These are phyloP conservation scores for Knoxia roxburghii DNA, from an alignment of 257 asterid genomes.

Conservation along the genomic window DNA sequence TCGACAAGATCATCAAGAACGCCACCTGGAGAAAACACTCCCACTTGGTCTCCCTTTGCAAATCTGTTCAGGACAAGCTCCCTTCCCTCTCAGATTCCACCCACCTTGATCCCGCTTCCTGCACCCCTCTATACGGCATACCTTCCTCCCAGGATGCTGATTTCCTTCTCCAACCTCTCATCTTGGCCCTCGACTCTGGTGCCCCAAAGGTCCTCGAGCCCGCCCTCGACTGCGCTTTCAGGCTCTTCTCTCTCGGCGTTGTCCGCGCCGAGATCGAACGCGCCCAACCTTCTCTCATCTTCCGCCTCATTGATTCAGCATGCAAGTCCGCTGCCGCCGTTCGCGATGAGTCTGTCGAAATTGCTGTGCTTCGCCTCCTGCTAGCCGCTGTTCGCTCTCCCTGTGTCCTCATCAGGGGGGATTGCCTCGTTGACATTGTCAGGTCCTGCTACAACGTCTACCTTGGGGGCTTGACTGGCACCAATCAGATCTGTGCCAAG, in stretches of 20 bases:
- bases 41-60: slow-evolving; percentile 76
- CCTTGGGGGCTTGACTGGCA: slow-evolving; percentile 85
- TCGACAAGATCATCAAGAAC: slow-evolving; percentile 95
- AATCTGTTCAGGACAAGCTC: slow-evolving; percentile 94
- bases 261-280: slow-evolving; percentile 64
- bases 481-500: slow-evolving; percentile 99
- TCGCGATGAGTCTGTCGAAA: slow-evolving; percentile 74
- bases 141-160: slow-evolving; percentile 66
- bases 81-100: slow-evolving; percentile 57
- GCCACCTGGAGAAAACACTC: slow-evolving; percentile 97
- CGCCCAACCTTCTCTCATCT: slow-evolving; percentile 33
- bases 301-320: slow-evolving; percentile 62
- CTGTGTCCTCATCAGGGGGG: slow-evolving; percentile 60
- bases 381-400: slow-evolving; percentile 86
- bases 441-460: slow-evolving; percentile 95
- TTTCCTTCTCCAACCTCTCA: slow-evolving; percentile 61
- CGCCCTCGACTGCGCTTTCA: slow-evolving; percentile 76
- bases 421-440: slow-evolving; percentile 71
- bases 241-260: slow-evolving; percentile 70
- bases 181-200: slow-evolving; percentile 70
- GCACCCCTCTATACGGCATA: slow-evolving; percentile 80
- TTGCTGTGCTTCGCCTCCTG: slow-evolving; percentile 68
- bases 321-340: slow-evolving; percentile 68
- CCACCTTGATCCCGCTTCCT: slow-evolving; percentile 63
- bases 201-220: slow-evolving; percentile 93